Base-by-base conservation (phyloP, 164 flowering plant genomes). In the Platanus orientalis region DNA sequence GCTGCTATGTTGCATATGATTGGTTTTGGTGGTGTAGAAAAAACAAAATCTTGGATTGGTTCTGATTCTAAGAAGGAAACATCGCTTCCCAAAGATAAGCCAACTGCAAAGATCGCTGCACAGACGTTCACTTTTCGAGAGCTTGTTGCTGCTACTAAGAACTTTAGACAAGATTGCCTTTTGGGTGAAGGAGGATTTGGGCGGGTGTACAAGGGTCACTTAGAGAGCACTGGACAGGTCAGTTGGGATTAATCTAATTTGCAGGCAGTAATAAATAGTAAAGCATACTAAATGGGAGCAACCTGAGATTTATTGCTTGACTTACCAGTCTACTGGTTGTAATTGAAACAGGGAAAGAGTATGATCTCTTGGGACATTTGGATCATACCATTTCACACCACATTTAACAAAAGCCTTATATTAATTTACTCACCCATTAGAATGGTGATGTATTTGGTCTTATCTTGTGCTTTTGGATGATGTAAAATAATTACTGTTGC, bases 101-200 rank as follows among this genome's bases (percentile, higher is more conserved):
- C n/a, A n/a, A n/a, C n/a, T n/a, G n/a, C n/a, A n/a, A n/a, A n/a
- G n/a, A n/a, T n/a, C n/a, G n/a, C n/a, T n/a, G n/a, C n/a, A n/a
- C n/a, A n/a, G n/a, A n/a, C n/a, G 9, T 77, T 77, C 55, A 71
- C 80, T 44, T 74, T 71, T 53, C 55, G 64, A 13, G 80, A 77
- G 69, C 80, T 77, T 59, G 77, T 73, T 62, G 73, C 71, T 52
- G 78, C 80, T 20, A 77, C 80, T 4, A 66, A 74, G 55, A 74
- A 71, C 50, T 77, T 77, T 54, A 68, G 67, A 47, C 63, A 68
- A 0, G 78, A 77, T 54, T 70, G 63, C 30, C 62, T 77, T 7
- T 27, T 77, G 49, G 80, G 80, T 49, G 80, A 77, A 58, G 80
- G 80, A 16, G 80, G 80, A 63, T 77, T 77, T 52, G 80, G 80